Percentiles rank a stretch among this genome's conserved stretches.
Evolutionary conservation across 768 basidiomycete species (phyloP).

Genomic region (Pholiota microspora): DNA sequence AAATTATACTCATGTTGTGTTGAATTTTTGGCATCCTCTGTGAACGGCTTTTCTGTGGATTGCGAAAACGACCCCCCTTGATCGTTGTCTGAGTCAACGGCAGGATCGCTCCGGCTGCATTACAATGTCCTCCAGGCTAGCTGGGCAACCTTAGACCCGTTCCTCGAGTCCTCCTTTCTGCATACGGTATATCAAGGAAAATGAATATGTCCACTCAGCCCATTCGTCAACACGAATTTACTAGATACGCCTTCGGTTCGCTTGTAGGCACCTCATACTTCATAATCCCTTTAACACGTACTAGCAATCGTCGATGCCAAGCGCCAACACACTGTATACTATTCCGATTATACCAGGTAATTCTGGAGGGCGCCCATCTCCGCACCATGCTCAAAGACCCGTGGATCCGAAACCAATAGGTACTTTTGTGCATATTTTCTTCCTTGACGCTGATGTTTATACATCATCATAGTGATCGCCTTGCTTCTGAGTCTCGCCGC

Average conservation of each 20-base stretch:
- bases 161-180: not conserved
- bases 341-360: not conserved
- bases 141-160: not conserved
- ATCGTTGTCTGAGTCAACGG: not conserved
- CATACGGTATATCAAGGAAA: not conserved
- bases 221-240: not conserved
- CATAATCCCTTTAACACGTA: too few relatives aligned
- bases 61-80: not conserved
- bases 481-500: constrained; percentile 9
- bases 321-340: too few relatives aligned
- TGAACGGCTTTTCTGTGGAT: not conserved
- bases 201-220: not conserved
- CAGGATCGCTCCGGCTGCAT: not conserved
- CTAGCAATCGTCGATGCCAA: too few relatives aligned
- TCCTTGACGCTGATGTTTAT: too few relatives aligned
- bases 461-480: constrained; percentile 7
- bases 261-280: too few relatives aligned
- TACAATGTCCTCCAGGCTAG: not conserved
- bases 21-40: too few relatives aligned
- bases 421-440: too few relatives aligned
- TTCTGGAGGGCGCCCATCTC: not conserved
- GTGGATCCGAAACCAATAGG: constrained; percentile 5
- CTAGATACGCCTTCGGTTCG: too few relatives aligned
- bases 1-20: too few relatives aligned
- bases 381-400: too few relatives aligned